Conservation (phyloP, 345 rosid genomes). For the Murraya koenigii region DNA sequence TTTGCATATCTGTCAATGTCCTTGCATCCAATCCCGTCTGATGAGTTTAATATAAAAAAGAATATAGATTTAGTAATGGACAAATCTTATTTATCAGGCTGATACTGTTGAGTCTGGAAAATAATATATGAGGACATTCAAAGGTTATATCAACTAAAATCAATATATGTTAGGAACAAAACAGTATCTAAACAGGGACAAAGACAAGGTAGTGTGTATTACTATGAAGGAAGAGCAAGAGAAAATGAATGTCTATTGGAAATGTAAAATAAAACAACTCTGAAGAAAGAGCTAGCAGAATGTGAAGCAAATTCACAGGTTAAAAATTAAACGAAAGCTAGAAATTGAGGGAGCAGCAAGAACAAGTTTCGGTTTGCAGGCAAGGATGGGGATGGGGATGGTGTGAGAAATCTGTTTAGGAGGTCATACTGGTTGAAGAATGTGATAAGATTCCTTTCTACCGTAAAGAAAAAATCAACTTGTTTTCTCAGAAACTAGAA, state of each 20-base stretch:
- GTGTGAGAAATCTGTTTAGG: too few relatives aligned
- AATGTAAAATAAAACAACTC: too few relatives aligned
- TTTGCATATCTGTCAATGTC: neutral
- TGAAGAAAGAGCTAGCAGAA: neutral
- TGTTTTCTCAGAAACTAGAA: neutral
- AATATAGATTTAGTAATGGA: neutral
- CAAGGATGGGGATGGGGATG: too few relatives aligned
- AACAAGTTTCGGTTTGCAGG: too few relatives aligned
- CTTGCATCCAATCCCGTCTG: neutral
- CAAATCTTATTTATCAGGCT: neutral
- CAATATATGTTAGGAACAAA: constrained; percentile 1
- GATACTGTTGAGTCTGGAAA: neutral
- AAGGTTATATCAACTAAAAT: neutral
- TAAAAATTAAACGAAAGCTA: neutral
- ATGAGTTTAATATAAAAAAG: neutral
- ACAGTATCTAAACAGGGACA: neutral
- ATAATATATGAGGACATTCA: neutral
- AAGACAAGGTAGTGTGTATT: neutral
- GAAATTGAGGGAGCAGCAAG: neutral
- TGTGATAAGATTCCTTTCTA: too few relatives aligned
- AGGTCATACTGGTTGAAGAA: too few relatives aligned
- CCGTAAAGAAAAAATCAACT: neutral
- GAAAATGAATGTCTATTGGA: too few relatives aligned
- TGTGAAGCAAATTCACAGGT: neutral
- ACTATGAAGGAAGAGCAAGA: neutral